phyloP scores from a whole-genome alignment of 2,329 filamentous ascomycete species.

The Cytospora mali region DNA sequence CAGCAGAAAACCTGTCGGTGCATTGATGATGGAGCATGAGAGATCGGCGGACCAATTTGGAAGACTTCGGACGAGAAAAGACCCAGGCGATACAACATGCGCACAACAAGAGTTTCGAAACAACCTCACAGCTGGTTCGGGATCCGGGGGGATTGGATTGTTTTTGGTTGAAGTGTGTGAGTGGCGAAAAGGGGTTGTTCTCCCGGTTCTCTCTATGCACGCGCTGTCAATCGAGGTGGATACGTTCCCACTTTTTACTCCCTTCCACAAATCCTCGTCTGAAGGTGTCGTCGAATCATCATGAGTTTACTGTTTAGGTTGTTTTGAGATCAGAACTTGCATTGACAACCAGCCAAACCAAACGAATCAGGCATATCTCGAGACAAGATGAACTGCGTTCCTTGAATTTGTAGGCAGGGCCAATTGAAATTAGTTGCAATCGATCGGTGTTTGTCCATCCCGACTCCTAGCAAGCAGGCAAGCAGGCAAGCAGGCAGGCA shows the following conservation, averaged over 20 bases:
- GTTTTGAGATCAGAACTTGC: background rate
- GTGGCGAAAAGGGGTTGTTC: background rate
- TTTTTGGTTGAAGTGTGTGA: background rate
- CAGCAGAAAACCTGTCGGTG: background rate
- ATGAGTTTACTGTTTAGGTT: background rate
- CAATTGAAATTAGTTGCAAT: background rate
- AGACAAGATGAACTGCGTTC: background rate
- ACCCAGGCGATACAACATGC: background rate
- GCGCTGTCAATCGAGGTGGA: background rate
- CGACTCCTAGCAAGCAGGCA: no score
- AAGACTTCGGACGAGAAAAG: background rate
- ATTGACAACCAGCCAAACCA: background rate
- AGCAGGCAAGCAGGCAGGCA: background rate
- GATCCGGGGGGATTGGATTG: background rate
- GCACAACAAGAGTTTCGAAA: conserved; percentile 12
- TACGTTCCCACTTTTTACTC: no score
- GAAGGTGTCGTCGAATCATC: background rate
- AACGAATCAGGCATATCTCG: background rate
- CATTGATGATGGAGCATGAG: background rate
- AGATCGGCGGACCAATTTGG: background rate
- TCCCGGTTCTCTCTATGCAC: background rate
- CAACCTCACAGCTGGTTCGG: conserved; percentile 2
- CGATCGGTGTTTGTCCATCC: background rate
- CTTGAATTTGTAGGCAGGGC: background rate
- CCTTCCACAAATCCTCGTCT: background rate